These are phyloP conservation scores for Wickerhamomyces alni DNA, from an alignment of 805 yeast species.

Conservation along the genomic window DNA sequence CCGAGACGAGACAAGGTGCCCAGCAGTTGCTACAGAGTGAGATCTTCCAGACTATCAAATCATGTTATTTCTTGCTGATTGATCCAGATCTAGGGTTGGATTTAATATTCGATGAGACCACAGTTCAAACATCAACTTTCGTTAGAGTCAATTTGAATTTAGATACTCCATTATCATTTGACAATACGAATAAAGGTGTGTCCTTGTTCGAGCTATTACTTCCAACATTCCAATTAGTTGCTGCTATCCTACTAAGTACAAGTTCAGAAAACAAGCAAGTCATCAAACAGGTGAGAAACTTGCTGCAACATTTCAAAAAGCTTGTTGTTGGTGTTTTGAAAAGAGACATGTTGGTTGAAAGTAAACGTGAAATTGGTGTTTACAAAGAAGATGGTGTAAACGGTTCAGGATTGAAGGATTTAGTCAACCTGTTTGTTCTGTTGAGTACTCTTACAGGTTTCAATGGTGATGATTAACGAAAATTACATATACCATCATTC, in stretches of 20 bases:
- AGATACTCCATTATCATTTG: constrained; percentile 44
- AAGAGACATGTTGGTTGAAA: constrained; percentile 39
- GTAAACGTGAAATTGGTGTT: constrained; percentile 21
- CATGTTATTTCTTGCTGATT: constrained; percentile 48
- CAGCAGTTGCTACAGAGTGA: constrained; percentile 69
- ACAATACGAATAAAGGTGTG: constrained; percentile 26
- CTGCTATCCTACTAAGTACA: constrained; percentile 63
- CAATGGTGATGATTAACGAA: constrained; percentile 26
- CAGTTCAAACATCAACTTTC: constrained; percentile 24
- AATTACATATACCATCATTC: neutral
- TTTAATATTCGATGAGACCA: constrained; percentile 35
- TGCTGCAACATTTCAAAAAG: constrained; percentile 47
- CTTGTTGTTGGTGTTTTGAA: constrained; percentile 59
- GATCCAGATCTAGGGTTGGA: constrained; percentile 80
- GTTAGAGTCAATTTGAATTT: constrained; percentile 42
- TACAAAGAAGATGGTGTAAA: constrained; percentile 23
- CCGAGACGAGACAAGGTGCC: constrained; percentile 75
- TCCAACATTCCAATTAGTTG: constrained; percentile 68
- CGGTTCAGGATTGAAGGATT: constrained; percentile 37
- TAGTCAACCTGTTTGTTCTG: constrained; percentile 51
- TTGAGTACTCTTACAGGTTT: constrained; percentile 44
- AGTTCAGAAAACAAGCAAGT: constrained; percentile 70
- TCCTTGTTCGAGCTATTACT: constrained; percentile 63
- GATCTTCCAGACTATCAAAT: constrained; percentile 54
- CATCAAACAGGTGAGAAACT: constrained; percentile 41